Percentiles rank a stretch among this genome's conserved stretches.
These are phyloP conservation scores for Chionographis japonica DNA, from an alignment of 106 monocot species.

Conservation along the genomic window DNA sequence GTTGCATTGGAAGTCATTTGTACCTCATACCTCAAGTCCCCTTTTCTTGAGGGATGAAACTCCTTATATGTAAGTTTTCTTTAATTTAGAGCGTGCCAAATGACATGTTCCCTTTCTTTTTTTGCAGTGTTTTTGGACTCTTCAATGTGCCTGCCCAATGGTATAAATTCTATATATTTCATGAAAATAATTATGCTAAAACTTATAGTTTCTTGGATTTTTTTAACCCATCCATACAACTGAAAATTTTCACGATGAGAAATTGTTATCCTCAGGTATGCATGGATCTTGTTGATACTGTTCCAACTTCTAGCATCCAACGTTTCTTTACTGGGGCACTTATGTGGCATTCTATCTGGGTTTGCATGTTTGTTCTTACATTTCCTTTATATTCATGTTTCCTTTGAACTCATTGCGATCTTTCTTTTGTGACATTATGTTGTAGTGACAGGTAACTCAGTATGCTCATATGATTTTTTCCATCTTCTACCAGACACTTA, in stretches of 20 bases:
- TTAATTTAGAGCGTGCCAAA: too few relatives aligned
- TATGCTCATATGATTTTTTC: constrained; percentile 11
- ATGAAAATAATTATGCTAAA: constrained; percentile 2
- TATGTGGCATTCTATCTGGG: constrained; percentile 96
- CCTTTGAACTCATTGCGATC: not conserved
- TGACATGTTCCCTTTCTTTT: not conserved
- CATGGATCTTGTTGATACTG: constrained; percentile 88
- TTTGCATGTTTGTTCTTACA: constrained; percentile 81
- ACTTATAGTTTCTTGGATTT: not conserved
- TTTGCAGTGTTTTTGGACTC: constrained; percentile 92
- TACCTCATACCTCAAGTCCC: too few relatives aligned
- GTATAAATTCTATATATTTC: constrained; percentile 26
- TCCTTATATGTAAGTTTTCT: too few relatives aligned
- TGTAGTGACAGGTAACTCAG: not conserved
- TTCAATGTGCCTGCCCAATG: constrained; percentile 92
- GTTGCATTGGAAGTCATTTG: too few relatives aligned
- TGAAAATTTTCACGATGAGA: not conserved
- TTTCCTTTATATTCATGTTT: constrained; percentile 8
- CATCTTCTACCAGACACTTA: constrained; percentile 55
- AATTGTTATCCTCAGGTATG: constrained; percentile 53
- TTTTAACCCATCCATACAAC: constrained; percentile 1
- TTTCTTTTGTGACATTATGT: not conserved
- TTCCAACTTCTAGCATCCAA: constrained; percentile 85
- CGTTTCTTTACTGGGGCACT: constrained; percentile 88
- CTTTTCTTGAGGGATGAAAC: too few relatives aligned